These are phyloP conservation scores for Sphaerulina populicola DNA, from an alignment of 2,329 filamentous ascomycete species.

Conservation along the genomic window DNA sequence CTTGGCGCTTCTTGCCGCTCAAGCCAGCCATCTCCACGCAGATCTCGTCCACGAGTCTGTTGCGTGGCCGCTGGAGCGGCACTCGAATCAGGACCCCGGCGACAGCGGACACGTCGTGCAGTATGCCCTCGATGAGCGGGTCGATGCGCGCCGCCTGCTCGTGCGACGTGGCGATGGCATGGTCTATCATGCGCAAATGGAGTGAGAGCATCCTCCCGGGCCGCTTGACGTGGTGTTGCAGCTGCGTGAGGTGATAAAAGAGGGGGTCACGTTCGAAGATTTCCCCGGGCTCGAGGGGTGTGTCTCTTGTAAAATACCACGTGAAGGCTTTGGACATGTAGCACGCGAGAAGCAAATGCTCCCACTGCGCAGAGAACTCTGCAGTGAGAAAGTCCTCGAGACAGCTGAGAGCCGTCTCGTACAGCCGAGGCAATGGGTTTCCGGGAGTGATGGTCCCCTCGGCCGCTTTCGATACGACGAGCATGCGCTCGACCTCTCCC, in stretches of 20 bases:
- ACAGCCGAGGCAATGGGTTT: neutral
- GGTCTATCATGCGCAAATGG: neutral
- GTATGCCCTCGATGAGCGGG: neutral
- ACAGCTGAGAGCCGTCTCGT: neutral
- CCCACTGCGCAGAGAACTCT: neutral
- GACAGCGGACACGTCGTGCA: conserved; percentile 3
- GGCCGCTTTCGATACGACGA: neutral
- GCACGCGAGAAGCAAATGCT: neutral
- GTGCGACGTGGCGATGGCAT: neutral
- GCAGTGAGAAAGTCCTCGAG: neutral
- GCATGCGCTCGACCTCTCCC: neutral
- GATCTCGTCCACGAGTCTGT: neutral
- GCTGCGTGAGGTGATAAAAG: neutral
- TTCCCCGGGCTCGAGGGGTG: neutral
- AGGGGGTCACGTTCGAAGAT: neutral
- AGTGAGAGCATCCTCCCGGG: neutral
- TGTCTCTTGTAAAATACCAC: neutral
- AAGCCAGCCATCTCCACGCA: neutral
- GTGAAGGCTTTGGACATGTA: neutral
- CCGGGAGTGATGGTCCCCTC: neutral
- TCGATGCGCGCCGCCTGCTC: neutral
- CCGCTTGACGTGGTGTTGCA: neutral
- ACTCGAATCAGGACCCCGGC: neutral
- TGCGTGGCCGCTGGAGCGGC: conserved; percentile 1
- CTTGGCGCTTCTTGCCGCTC: neutral